Evolutionary conservation across 2,329 filamentous ascomycete species (phyloP).

Genomic region (Aspergillus hortae): DNA sequence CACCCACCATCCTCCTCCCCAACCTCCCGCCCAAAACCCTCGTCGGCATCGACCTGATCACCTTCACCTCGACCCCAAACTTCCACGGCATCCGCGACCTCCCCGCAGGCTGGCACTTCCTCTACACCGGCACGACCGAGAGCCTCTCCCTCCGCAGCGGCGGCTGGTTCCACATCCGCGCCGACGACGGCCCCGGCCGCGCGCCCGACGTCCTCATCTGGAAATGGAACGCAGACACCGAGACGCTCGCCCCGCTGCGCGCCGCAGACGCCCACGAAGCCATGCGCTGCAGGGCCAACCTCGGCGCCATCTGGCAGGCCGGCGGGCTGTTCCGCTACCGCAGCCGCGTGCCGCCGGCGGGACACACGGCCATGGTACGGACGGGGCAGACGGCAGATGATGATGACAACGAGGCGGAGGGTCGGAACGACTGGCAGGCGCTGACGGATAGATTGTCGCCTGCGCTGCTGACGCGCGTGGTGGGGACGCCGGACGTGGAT

Average conservation of each 20-base stretch:
- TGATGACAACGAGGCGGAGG: conserved; percentile 32
- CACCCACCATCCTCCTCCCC: conserved; percentile 43
- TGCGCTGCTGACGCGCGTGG: conserved; percentile 49
- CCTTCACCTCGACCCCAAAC: conserved; percentile 59
- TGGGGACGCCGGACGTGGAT: conserved; percentile 38
- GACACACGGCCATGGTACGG: not conserved
- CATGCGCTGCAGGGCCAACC: conserved; percentile 53
- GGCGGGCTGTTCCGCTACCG: conserved; percentile 43
- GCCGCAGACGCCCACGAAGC: conserved; percentile 42
- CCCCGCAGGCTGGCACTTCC: conserved; percentile 57
- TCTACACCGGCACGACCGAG: conserved; percentile 57
- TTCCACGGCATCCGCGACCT: conserved; percentile 61
- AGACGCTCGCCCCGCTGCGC: conserved; percentile 33
- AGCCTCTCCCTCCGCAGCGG: conserved; percentile 60
- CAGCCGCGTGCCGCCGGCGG: conserved; percentile 31
- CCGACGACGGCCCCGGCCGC: conserved; percentile 6
- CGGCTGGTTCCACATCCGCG: conserved; percentile 56
- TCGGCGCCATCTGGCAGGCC: conserved; percentile 54
- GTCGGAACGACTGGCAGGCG: conserved; percentile 51
- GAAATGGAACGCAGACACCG: conserved; percentile 49
- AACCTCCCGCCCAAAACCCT: conserved; percentile 45
- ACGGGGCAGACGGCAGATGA: conserved; percentile 15
- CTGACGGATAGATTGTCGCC: conserved; percentile 52
- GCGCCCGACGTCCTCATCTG: conserved; percentile 49
- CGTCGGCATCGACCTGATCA: conserved; percentile 54